Conservation (phyloP, 2,329 filamentous ascomycete species). For the Beauveria sp. region DNA sequence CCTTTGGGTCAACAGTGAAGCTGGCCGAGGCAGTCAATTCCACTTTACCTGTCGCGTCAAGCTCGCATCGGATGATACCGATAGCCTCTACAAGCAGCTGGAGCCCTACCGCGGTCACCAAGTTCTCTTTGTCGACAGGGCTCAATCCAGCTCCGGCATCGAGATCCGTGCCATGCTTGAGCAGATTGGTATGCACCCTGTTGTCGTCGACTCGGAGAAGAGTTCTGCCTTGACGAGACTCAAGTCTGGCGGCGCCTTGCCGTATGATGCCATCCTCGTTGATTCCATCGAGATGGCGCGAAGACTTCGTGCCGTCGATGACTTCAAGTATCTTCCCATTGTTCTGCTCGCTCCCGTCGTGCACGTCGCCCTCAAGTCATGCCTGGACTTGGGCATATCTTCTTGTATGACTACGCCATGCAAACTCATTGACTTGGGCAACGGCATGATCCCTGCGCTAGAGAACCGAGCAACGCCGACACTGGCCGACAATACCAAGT, state of each 20-base stretch:
- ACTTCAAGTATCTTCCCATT: conserved; percentile 96
- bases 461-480: conserved; percentile 89
- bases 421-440: conserved; percentile 85
- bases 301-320: conserved; percentile 75
- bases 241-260: conserved; percentile 49
- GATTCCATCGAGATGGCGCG: conserved; percentile 91
- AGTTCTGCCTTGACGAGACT: conserved; percentile 50
- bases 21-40: conserved; percentile 87
- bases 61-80: conserved; percentile 70
- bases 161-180: conserved; percentile 72
- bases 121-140: conserved; percentile 91
- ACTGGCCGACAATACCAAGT: conserved; percentile 87
- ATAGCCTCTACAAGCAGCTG: conserved; percentile 73
- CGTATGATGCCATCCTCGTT: conserved; percentile 92
- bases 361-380: conserved; percentile 86
- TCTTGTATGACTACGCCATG: conserved; percentile 99
- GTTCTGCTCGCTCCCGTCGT: conserved; percentile 85
- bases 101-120: conserved; percentile 88
- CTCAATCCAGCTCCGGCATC: conserved; percentile 67
- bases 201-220: conserved; percentile 75
- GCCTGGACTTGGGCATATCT: conserved; percentile 91
- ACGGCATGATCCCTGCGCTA: conserved; percentile 90
- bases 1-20: conserved; percentile 91
- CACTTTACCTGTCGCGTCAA: conserved; percentile 93
- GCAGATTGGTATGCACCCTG: conserved; percentile 69